Base-by-base conservation (phyloP, 345 rosid species). In the Bruguiera parviflora region DNA sequence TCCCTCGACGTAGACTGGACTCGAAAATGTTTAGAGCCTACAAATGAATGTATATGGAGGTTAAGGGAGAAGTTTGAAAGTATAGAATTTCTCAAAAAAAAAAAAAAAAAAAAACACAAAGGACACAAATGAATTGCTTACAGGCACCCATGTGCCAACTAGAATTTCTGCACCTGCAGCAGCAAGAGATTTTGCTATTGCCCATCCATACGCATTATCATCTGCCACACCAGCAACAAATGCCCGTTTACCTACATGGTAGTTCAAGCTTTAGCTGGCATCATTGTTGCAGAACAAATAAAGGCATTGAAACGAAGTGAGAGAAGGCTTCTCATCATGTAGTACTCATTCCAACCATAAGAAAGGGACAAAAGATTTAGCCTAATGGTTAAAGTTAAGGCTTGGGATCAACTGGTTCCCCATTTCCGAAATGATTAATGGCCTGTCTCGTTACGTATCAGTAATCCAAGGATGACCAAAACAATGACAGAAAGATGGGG, bases 91-190 rank as follows among this genome's bases (percentile, higher is more conserved):
- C 21, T 62, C 32, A 25, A 8, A 35, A 35, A 11, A 43, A 43
- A 2, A n/a, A n/a, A n/a, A n/a, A n/a, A 61, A 9, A 5, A 73
- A 8, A 58, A 46, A 25, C 27, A 25, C 27, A 24, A 43, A 58
- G 6, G 66, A 35, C 51, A 52, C 32, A 28, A 20, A 13, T 35
- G 43, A 66, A 62, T 72, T 37, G 79, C 96, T 79, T 78, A 92
- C 99, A 66, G 99, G 97, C 68, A 95, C 99, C 99, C 99, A 95
- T 72, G 99, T 95, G 51, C 97, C 97, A 53, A 95, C 88, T 61
- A 95, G 80, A 75, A 92, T 92, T 80, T 95, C 96, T 82, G 99
- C 99, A 46, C 98, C 97, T 24, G 98, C 92, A 77, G 97, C 96
- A 68, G 97, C 97, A 78, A 94, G 98, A 71, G 99, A 88, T 75